A percentile compares a stretch with the other conserved stretches of the same genome.
phyloP scores from a whole-genome alignment of 1,284 basidiomycete genomes.

The Golubevia pallescens region DNA sequence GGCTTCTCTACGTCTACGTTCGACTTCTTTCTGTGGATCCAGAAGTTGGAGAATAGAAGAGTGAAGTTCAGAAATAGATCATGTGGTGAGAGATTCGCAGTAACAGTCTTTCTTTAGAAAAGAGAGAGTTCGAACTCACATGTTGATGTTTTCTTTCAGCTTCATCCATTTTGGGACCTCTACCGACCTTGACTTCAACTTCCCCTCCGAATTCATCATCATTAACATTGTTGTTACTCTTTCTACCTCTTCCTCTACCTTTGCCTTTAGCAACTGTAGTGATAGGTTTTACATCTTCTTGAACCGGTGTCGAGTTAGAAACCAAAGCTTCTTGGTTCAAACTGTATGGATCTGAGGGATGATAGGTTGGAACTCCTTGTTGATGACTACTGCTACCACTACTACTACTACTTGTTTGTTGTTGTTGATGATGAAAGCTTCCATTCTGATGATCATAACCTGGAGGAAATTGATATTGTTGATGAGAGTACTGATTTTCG shows the following conservation, averaged over 20 bases:
- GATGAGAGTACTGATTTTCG: no score
- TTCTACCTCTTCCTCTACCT: background rate
- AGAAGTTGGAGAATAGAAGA: background rate
- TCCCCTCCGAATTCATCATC: background rate
- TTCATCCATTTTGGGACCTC: background rate
- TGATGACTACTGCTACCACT: no score
- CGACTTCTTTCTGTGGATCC: constrained; percentile 48
- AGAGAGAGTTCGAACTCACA: background rate
- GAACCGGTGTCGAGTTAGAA: no score
- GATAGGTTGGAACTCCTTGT: no score
- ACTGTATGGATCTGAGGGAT: no score
- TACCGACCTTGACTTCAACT: background rate
- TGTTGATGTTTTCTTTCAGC: background rate
- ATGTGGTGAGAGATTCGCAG: background rate
- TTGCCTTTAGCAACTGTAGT: background rate
- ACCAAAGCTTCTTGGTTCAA: no score
- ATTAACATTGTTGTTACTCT: background rate
- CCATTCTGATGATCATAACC: no score
- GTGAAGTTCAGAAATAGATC: background rate
- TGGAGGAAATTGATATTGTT: no score
- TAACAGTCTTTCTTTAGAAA: background rate
- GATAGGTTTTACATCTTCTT: no score
- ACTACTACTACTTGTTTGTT: no score
- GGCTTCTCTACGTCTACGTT: constrained; percentile 52
- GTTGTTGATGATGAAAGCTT: no score